These are phyloP conservation scores for Ogataea naganishii DNA, from an alignment of 805 yeast species.

Conservation along the genomic window DNA sequence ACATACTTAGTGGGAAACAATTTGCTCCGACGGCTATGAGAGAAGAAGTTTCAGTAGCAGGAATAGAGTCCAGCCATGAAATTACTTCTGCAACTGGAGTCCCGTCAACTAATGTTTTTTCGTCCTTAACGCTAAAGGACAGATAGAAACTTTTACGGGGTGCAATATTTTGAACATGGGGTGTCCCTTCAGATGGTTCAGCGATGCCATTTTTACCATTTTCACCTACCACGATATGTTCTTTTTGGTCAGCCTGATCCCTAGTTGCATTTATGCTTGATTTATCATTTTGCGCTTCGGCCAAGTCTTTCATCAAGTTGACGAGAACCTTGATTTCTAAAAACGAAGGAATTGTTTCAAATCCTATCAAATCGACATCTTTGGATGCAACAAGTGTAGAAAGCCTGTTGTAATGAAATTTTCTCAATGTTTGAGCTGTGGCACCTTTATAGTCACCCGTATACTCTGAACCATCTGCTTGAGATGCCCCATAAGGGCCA, in stretches of 20 bases:
- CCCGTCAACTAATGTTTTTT: constrained; percentile 40
- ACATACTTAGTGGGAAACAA: constrained; percentile 44
- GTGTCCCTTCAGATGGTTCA: too few relatives aligned
- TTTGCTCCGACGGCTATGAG: constrained; percentile 57
- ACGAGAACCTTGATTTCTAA: constrained; percentile 46
- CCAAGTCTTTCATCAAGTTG: constrained; percentile 26
- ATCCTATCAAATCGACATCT: constrained; percentile 46
- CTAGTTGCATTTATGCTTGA: too few relatives aligned
- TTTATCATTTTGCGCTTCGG: constrained; percentile 2
- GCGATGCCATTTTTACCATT: too few relatives aligned
- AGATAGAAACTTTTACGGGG: constrained; percentile 14
- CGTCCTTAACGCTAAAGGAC: constrained; percentile 32
- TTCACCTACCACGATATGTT: too few relatives aligned
- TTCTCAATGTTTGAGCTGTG: constrained; percentile 27
- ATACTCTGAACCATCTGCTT: constrained; percentile 65
- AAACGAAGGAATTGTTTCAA: constrained; percentile 67
- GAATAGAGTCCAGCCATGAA: constrained; percentile 11
- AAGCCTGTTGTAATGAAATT: constrained; percentile 44
- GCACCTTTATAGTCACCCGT: constrained; percentile 53
- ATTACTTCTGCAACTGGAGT: constrained; percentile 28
- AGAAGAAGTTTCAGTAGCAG: constrained; percentile 14
- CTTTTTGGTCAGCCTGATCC: too few relatives aligned
- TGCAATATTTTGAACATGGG: too few relatives aligned
- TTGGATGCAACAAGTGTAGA: constrained; percentile 27
- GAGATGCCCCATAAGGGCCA: constrained; percentile 72